Evolutionary conservation across 208 protist species (phyloP), one percentile per base, ranked within the genome.

Genomic region (Leishmania turanica): DNA sequence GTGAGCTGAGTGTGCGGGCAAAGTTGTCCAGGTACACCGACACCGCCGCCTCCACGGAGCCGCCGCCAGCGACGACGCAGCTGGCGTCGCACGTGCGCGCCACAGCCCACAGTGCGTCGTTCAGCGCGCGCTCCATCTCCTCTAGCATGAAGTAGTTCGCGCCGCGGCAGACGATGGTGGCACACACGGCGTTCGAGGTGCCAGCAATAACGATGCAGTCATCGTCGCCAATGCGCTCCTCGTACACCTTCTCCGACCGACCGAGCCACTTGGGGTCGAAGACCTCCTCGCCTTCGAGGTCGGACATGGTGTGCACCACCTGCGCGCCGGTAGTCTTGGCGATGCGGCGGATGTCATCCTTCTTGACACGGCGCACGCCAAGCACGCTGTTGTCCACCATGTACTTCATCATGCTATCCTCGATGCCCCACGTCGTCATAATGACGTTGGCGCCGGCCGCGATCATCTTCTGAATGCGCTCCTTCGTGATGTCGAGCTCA

Each of bases 51-150:
- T 99, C 99, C 51, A 99, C 99, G 45, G 97, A 91, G 70, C 99
- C 99, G 81, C 99, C 99, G 75, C 99, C 99, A 62, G 99, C 95
- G 4, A 99, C 99, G 19, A 99, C 96, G 15, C 80, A 81, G 79
- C 98, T 98, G 51, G 97, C 99, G 85, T 99, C 99, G 19, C 99
- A 94, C 5, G 99, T 98, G 78, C 99, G 90, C 69, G 99, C 99
- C 19, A 99, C 98, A 34, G 99, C 99, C 95, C 99, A 99, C 7
- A 99, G 86, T 13, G 99, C 97, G 89, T 99, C 99, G 84, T 99
- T 99, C 49, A 99, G 83, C 3, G 98, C 95, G 42, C 98, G 96
- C 88, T 99, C 97, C 98, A 99, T 99, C 93, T 99, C 98, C 88
- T 99, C 98, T 24, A 99, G 92, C 87, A 99, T 95, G 70, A 99